Base-by-base conservation (phyloP, 2,329 filamentous ascomycete species). In the Aspergillus piperis region DNA sequence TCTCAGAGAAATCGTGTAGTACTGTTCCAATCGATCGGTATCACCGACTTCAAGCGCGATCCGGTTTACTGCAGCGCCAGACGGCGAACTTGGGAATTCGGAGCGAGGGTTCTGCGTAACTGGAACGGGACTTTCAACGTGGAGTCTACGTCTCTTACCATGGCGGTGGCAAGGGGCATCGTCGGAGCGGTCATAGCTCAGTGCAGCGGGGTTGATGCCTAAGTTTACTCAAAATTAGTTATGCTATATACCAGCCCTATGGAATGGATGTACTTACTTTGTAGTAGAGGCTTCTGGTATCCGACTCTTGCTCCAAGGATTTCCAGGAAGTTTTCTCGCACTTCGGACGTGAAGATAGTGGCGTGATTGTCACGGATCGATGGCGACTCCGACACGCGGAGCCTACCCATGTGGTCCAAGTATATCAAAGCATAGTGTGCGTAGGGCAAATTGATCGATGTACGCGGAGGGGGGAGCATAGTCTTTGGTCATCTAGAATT, bases 1-100 rank as follows among this genome's bases (percentile, higher is more conserved):
- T 56, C 75, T 73, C 47, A 81, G 76, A 8, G 75, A 75, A 19
- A 70, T 71, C 52, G 73, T 68, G 58, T 81, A 81, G 64, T 77
- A 82, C 19, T 69, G 62, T 6, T 70, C 62, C 10, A 80, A 66
- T 59, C 73, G 76, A 8, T 73, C 69, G 3, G 65, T 66, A 38
- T 81, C 75, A 30, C 78, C 78, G 25, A 81, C 72, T 36, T 73
- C 69, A 21, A 76, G 65, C 17, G 70, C 63, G 10, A 72, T 63
- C 63, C 70, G 73, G 57, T 73, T 68, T 17, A 56, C 62, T 15
- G 66, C 60, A 7, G 69, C 64, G 13, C 58, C 60, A 8, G 58
- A 61, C 5, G 65, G 62, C 5, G 65, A 32, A 38, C 67, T 63
- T 23, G 74, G 70, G 23, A 70, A 63, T 10, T 61, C 64, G 7